Base-by-base conservation (phyloP, 495 filamentous ascomycete genomes). In the Daldinia childiae region DNA sequence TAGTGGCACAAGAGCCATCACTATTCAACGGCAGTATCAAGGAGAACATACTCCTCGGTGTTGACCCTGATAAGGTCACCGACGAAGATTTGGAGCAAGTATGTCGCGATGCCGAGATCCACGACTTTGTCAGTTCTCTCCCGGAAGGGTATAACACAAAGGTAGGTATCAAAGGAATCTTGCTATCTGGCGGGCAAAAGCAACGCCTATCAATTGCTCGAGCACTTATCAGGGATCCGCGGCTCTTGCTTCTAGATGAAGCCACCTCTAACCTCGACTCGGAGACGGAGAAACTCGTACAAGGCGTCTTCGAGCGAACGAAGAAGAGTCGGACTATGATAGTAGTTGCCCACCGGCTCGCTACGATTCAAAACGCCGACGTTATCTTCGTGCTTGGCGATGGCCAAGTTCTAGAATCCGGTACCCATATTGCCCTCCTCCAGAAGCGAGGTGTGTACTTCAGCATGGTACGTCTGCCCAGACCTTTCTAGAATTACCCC, bases 191-290 rank as follows among this genome's bases (percentile, higher is more conserved):
- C 1, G 93, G 93, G 0, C 92, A 95, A 76, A 89, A 89, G 72
- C 92, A 95, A 71, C 84, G 92, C 14, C 79, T 95, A 27, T 86
- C 90, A 0, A 91, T 95, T 61, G 91, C 92, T 1, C 80, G 93
- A 45, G 92, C 93, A 0, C 83, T 95, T 50, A 87, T 96, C 36
- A 88, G 92, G 3, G 86, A 90, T 39, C 93, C 93, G 0, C 84
- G 85, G 24, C 79, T 95, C 27, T 80, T 96, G 58, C 83, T 96
- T 19, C 81, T 96, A 6, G 93, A 96, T 74, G 93, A 96, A 76
- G 90, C 92, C 0, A 95, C 93, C 2, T 90, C 87, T 19, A 90
- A 87, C 34, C 79, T 95, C 45, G 93, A 96, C 68, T 89, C 90
- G 5, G 88, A 93, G 79, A 89, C 87, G 3, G 93, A 96, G 80